Base-by-base conservation (phyloP, 2,329 filamentous ascomycete species). In the Magnaporthiopsis incrustans region DNA sequence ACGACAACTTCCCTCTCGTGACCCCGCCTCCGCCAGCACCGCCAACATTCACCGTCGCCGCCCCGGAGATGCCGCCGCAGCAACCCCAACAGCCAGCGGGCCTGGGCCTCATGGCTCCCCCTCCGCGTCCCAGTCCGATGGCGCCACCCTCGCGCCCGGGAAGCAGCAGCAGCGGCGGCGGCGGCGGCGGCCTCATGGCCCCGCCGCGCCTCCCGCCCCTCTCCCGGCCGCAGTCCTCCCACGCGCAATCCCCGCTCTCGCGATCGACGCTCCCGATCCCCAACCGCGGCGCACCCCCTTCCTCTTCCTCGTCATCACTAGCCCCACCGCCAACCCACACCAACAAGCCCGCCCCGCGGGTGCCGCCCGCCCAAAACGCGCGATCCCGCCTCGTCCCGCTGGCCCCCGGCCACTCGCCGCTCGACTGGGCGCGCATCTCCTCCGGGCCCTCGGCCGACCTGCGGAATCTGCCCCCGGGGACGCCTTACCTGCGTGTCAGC, bases 341-440 rank as follows among this genome's bases (percentile, higher is more conserved):
- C 38, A 73, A 77, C 57, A 81, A 79, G 65, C 83, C 85, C 2
- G 33, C 64, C 14, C 32, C 63, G 38, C 18, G 22, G 5, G 44
- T 53, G 18, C 44, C 35, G 35, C 44, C 44, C 5, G 44, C 44
- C 44, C 18, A 22, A 8, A 53, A 22, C 44, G 60, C 60, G 4
- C 38, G 57, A 22, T 84, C 81, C 14, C 85, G 83, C 74, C 90
- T 94, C 71, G 90, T 97, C 5, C 81, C 89, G 11, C 85, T 99
- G 5, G 84, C 87, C n/a, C 95, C 95, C 0, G 94, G 95, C 38
- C 93, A 94, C 79, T 97, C 92, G 2, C 94, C 95, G 0, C 86
- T 99, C 15, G 95, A 99, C 82, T 99, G 95, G 95, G 95, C 95
- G 15, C 87, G 89, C 7, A 84, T 97, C 1, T 53, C 44, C 18